Evolutionary conservation across 2,329 filamentous ascomycete species (phyloP).

Genomic region (Botrytis fabae): DNA sequence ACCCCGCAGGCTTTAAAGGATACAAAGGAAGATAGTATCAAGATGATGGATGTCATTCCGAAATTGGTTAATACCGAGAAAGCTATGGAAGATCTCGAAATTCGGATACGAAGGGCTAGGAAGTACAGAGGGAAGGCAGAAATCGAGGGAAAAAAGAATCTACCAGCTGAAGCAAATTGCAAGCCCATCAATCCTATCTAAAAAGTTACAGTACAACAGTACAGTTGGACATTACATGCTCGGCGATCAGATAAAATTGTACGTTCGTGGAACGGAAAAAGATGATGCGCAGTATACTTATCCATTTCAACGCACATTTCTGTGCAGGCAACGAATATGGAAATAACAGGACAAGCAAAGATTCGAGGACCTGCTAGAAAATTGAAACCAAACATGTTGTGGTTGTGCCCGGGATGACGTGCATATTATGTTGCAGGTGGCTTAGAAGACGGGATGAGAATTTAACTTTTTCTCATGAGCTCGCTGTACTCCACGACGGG

Average conservation of each 20-base stretch:
- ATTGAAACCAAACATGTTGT: conserved; percentile 1
- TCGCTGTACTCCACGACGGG: background rate
- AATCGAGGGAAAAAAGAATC: conserved; percentile 2
- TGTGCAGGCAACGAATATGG: conserved; percentile 16
- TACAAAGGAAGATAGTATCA: conserved; percentile 60
- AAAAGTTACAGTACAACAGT: background rate
- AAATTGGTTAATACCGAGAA: conserved; percentile 56
- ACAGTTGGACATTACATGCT: background rate
- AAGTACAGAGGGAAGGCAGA: conserved; percentile 40
- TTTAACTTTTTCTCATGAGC: background rate
- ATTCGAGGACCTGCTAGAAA: conserved; percentile 1
- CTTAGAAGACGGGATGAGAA: background rate
- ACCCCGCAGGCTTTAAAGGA: conserved; percentile 50
- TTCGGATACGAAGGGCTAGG: conserved; percentile 61
- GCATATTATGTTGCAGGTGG: conserved; percentile 16
- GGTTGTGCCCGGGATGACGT: conserved; percentile 16
- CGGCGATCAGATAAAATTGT: conserved; percentile 12
- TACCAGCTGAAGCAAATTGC: background rate
- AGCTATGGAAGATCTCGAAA: conserved; percentile 65
- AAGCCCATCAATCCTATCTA: background rate
- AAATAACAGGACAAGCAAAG: conserved; percentile 13
- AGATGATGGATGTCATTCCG: conserved; percentile 58
- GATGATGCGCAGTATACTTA: conserved; percentile 8
- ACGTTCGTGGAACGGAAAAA: background rate
- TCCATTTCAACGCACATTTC: background rate